Percentiles rank a stretch among this genome's conserved stretches.
phyloP scores from a whole-genome alignment of 1,139 yeast genomes.

The Citeromyces hawaiiensis region DNA sequence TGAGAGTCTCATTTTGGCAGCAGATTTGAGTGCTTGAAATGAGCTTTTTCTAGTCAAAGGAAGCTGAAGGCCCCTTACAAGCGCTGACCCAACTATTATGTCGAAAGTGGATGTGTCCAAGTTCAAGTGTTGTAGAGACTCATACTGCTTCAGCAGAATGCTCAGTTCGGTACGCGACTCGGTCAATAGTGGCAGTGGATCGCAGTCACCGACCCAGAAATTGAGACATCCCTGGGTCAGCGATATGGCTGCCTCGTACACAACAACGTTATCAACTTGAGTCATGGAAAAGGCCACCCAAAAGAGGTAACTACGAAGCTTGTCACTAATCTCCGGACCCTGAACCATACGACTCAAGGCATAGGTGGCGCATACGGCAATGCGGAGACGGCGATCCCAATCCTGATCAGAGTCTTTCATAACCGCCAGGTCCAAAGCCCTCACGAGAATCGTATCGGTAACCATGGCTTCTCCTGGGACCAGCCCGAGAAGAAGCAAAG shows the following conservation, averaged over 20 bases:
- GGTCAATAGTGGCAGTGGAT: slow-evolving; percentile 16
- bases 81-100: slow-evolving; percentile 33
- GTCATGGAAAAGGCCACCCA: slow-evolving; percentile 43
- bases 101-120: slow-evolving; percentile 39
- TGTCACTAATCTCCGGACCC: not conserved
- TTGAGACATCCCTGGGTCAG: not conserved
- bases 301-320: slow-evolving; percentile 14
- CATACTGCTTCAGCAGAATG: slow-evolving; percentile 30
- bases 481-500: slow-evolving; percentile 53
- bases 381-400: not conserved
- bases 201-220: not conserved
- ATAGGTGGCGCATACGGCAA: not conserved
- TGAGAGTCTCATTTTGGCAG: slow-evolving; percentile 30
- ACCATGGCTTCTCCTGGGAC: not conserved
- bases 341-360: not conserved
- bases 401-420: not conserved
- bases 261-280: slow-evolving; percentile 24
- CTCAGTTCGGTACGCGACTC: slow-evolving; percentile 25
- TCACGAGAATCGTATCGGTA: not conserved
- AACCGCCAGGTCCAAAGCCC: not conserved
- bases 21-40: slow-evolving; percentile 31
- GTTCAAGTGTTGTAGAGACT: slow-evolving; percentile 25
- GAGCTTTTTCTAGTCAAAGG: slow-evolving; percentile 51
- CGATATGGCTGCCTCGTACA: slow-evolving; percentile 24
- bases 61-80: slow-evolving; percentile 50